Conservation (phyloP, 306 rosid species). For the Glycine soja region DNA sequence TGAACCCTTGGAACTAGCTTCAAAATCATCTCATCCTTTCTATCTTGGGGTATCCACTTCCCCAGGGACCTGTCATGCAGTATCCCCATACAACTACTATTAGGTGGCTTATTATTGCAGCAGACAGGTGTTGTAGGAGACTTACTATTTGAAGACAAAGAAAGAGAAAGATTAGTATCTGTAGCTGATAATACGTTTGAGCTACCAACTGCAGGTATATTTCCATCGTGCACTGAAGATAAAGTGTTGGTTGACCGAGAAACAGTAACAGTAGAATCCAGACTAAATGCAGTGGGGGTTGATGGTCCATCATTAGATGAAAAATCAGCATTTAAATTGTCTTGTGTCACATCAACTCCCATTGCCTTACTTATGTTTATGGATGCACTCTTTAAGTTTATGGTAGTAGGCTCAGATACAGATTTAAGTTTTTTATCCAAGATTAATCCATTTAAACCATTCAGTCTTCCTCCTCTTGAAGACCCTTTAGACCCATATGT, state of each 20-base stretch:
- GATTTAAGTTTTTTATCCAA: slow-evolving; percentile 81
- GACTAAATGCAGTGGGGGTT: slow-evolving; percentile 49
- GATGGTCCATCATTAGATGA: slow-evolving; percentile 60
- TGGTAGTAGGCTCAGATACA: slow-evolving; percentile 66
- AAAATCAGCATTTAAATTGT: slow-evolving; percentile 53
- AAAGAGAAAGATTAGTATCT: slow-evolving; percentile 87
- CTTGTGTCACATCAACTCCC: slow-evolving; percentile 71
- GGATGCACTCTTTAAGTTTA: slow-evolving; percentile 75
- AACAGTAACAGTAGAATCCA: slow-evolving; percentile 53
- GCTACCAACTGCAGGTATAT: slow-evolving; percentile 39
- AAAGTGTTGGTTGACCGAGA: slow-evolving; percentile 48
- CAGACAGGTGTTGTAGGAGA: slow-evolving; percentile 52
- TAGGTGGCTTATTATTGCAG: slow-evolving; percentile 53
- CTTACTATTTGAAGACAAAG: slow-evolving; percentile 61
- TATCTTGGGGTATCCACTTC: slow-evolving; percentile 74
- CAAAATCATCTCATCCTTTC: slow-evolving; percentile 82
- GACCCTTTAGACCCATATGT: slow-evolving; percentile 82
- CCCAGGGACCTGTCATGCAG: slow-evolving; percentile 65
- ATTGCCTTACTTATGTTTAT: slow-evolving; percentile 74
- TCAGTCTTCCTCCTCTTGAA: slow-evolving; percentile 74
- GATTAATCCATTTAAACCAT: slow-evolving; percentile 72
- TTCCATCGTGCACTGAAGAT: slow-evolving; percentile 46
- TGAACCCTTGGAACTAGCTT: slow-evolving; percentile 71
- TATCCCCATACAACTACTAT: slow-evolving; percentile 57
- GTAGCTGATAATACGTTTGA: slow-evolving; percentile 57